Base-by-base conservation (phyloP, 176 grass and related monocot genomes). In the Saccharum officinarum region DNA sequence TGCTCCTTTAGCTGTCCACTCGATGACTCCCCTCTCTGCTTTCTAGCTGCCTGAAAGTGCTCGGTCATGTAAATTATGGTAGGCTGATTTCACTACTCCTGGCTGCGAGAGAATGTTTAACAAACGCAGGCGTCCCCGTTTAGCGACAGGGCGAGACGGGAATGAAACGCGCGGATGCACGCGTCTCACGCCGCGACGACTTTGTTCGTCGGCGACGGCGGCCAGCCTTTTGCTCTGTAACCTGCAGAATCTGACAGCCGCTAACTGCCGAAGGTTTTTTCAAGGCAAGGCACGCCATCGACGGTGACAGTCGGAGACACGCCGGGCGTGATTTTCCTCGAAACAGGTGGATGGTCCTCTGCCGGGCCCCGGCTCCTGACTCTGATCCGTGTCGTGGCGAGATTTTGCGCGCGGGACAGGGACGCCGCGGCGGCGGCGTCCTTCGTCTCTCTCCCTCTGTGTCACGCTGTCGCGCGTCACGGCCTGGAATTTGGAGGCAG, bases 401-500 rank as follows among this genome's bases (percentile, higher is more conserved):
- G 55, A 55, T 41, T 33, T 79, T 41, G 34, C 8, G 18, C 69
- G 33, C 8, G 10, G 28, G 33, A 33, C 33, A 81, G 82, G 38
- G 82, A 84, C 76, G 45, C 33, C 33, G 33, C 33, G 33, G 33
- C 33, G 33, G 33, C 3, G 33, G 33, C 33, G 33, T 33, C 33
- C 33, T 33, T 33, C 33, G 33, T 33, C 33, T 33, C 33, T 33
- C 33, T 33, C 25, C 15, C 46, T n/a, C 4, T 16, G 31, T 6
- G 42, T 67, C 62, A 3, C 9, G 20, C 34, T 49, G 23, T 85
- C 82, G 38, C 45, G 52, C 69, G 33, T 33, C 87, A 80, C 46
- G 22, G 38, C 75, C 45, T 60, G 87, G 23, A 89, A 74, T 80
- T 52, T 80, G 18, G 55, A 75, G 69, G 44, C 68, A 38, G 40